A percentile compares a stretch with the other conserved stretches of the same genome.
Evolutionary conservation across 2,329 filamentous ascomycete genomes (phyloP).

Genomic region (Aureobasidium namibiae): DNA sequence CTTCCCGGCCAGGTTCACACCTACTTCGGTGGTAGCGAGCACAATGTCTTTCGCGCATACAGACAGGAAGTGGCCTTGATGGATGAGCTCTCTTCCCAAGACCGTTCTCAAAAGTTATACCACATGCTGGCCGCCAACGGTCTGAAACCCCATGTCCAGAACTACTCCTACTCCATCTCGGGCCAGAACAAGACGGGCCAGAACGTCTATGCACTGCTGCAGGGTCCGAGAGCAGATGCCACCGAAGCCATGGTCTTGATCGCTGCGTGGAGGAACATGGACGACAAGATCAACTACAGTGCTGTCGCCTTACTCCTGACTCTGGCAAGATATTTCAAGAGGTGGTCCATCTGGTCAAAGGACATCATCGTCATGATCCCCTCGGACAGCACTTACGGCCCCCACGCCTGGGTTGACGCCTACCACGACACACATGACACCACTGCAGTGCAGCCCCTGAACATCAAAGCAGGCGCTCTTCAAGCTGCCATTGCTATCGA

Average conservation of each 20-base stretch:
- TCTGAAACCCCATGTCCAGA: constrained; percentile 79
- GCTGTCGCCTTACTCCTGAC: constrained; percentile 82
- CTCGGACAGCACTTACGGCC: constrained; percentile 79
- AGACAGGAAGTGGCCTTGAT: constrained; percentile 69
- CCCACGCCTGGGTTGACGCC: constrained; percentile 94
- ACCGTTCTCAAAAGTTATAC: constrained; percentile 60
- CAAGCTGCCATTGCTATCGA: constrained; percentile 92
- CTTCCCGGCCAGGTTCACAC: constrained; percentile 94
- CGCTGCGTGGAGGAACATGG: constrained; percentile 77
- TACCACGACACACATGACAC: constrained; percentile 86
- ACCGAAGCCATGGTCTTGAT: constrained; percentile 94
- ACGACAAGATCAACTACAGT: constrained; percentile 71
- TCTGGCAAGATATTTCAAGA: constrained; percentile 87
- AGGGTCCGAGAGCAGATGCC: constrained; percentile 88
- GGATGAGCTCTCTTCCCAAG: constrained; percentile 32
- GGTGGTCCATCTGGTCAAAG: constrained; percentile 98
- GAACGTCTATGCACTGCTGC: constrained; percentile 89
- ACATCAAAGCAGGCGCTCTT: constrained; percentile 85
- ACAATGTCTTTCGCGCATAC: constrained; percentile 88
- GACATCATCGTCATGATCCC: constrained; percentile 91
- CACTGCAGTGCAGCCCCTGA: constrained; percentile 61
- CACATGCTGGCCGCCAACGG: constrained; percentile 70
- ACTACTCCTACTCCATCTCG: constrained; percentile 75
- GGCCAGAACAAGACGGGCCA: constrained; percentile 68
- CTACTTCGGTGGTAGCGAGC: constrained; percentile 93